Evolutionary conservation across 2,329 filamentous ascomycete species (phyloP).

Genomic region (Pyrenophora teres): DNA sequence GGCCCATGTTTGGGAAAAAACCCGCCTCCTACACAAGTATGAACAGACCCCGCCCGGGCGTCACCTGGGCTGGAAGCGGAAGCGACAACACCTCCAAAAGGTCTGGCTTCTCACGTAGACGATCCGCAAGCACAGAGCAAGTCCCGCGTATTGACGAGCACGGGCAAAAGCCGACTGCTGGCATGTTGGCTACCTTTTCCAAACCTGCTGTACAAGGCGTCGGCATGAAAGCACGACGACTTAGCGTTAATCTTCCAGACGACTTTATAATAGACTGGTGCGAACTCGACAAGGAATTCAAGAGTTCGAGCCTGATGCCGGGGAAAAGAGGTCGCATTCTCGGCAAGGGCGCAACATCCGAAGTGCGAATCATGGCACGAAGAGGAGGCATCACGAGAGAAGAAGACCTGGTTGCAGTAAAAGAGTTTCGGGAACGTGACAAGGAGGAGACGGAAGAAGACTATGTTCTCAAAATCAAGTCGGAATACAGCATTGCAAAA

Average conservation of each 20-base stretch:
- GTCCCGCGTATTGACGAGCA: conserved; percentile 33
- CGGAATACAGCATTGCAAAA: conserved; percentile 86
- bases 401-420: conserved; percentile 80
- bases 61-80: conserved; percentile 38
- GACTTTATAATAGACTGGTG: conserved; percentile 74
- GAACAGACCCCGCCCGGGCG: conserved; percentile 30
- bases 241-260: conserved; percentile 75
- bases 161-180: conserved; percentile 36
- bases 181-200: conserved; percentile 44
- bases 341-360: conserved; percentile 81
- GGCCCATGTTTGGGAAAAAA: conserved; percentile 22
- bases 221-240: conserved; percentile 76
- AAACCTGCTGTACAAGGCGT: conserved; percentile 67
- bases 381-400: conserved; percentile 61
- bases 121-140: conserved; percentile 46
- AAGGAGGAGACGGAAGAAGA: conserved; percentile 71
- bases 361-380: conserved; percentile 78
- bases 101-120: conserved; percentile 34
- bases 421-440: conserved; percentile 80
- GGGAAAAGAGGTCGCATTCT: conserved; percentile 75
- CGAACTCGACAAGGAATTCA: conserved; percentile 71
- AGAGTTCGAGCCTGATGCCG: conserved; percentile 67
- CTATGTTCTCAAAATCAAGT: conserved; percentile 88
- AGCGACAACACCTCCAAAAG: conserved; percentile 25
- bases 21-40: conserved; percentile 40